Evolutionary conservation across 2,329 filamentous ascomycete genomes (phyloP).

Genomic region (Trichoderma sp.): DNA sequence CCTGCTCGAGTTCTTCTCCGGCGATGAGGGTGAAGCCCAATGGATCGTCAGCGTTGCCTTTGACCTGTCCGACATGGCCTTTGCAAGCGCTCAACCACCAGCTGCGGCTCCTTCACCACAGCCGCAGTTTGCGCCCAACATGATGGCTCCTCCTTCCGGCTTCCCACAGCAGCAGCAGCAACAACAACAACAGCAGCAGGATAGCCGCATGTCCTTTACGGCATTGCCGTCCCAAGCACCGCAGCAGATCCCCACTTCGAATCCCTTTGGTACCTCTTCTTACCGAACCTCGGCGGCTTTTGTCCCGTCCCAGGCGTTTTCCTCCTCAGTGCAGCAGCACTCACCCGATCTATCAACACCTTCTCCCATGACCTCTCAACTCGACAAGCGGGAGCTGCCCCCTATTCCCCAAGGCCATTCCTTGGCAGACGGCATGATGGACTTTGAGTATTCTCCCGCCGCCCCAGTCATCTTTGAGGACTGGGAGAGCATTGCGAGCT

Average conservation of each 20-base stretch:
- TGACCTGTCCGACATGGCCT: constrained; percentile 50
- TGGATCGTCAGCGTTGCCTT: constrained; percentile 58
- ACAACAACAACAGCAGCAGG: background rate
- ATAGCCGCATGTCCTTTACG: constrained; percentile 33
- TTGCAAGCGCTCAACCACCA: constrained; percentile 28
- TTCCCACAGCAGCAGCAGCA: constrained; percentile 7
- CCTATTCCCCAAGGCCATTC: constrained; percentile 30
- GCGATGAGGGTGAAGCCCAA: constrained; percentile 54
- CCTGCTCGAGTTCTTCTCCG: constrained; percentile 62
- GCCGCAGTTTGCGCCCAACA: constrained; percentile 21
- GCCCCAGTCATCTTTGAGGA: constrained; percentile 38
- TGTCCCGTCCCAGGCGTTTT: constrained; percentile 25
- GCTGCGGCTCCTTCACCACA: constrained; percentile 22
- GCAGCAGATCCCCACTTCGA: constrained; percentile 20
- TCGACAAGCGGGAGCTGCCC: constrained; percentile 39
- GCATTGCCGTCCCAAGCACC: constrained; percentile 34
- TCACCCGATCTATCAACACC: constrained; percentile 36
- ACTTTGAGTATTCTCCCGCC: constrained; percentile 43
- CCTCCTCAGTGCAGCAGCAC: no score
- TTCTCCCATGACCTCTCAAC: constrained; percentile 29
- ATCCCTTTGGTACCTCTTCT: constrained; percentile 23
- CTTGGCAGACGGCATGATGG: constrained; percentile 37
- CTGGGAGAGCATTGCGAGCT: constrained; percentile 40
- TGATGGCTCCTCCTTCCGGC: constrained; percentile 7
- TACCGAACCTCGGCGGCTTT: constrained; percentile 28